Evolutionary conservation across 306 rosid species (phyloP), one percentile per base, ranked within the genome.

Genomic region (Gleditsia sinensis): DNA sequence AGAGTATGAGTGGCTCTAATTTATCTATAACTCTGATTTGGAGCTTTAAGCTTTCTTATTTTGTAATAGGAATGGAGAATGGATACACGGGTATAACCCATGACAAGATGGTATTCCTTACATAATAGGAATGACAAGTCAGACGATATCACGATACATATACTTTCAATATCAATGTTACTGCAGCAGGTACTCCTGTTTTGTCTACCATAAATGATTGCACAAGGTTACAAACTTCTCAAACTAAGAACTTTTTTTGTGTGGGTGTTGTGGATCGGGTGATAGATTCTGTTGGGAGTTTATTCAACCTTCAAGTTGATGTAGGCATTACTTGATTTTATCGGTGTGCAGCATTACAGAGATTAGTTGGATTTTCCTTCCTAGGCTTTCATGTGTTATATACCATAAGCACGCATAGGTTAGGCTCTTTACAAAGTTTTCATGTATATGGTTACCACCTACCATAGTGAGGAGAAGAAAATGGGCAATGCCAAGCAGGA

Each of bases 81-180:
- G 21, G 54, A 14, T 56, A 56, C 3, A 14, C n/a, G n/a, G n/a
- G n/a, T 23, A 55, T 55, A 25, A 28, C 10, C n/a, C 50, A 56
- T 40, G 5, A 60, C 74, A 76, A 56, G 49, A 33, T 57, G 30
- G 57, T 49, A 13, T 37, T 36, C 81, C 48, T 37, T 30, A 19
- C 5, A 28, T 60, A 56, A 49, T 49, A 49, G 71, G 49, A 27
- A 60, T n/a, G 17, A 46, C n/a, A 16, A 25, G 12, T 49, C 36
- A 9, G 14, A 65, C 28, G 61, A 48, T 77, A n/a, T n/a, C n/a
- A n/a, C n/a, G 59, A 48, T 69, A 64, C 71, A 60, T 34, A 69
- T 49, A 19, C 37, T 32, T 4, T 55, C 49, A 42, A 17, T 69
- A 69, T 16, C 50, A 68, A 27, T 33, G 34, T 12, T 43, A 37